phyloP scores from a whole-genome alignment of 2,329 filamentous ascomycete species.

The Cladosporium velox region DNA sequence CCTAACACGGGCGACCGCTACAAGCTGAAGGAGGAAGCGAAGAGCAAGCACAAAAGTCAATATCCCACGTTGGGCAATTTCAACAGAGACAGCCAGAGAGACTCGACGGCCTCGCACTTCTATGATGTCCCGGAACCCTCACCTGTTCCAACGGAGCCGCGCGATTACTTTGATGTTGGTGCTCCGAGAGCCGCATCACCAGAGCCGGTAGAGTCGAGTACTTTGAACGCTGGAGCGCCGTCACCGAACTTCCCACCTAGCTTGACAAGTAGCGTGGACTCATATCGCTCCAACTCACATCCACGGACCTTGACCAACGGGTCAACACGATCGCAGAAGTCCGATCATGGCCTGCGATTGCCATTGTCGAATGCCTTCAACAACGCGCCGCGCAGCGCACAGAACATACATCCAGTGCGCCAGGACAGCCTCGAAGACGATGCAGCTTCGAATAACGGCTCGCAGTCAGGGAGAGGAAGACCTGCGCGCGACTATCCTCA shows the following conservation, averaged over 20 bases:
- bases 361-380: constrained; percentile 43
- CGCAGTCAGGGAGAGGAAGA: constrained; percentile 55
- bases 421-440: constrained; percentile 66
- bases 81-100: constrained; percentile 19
- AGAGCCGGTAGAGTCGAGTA: constrained; percentile 46
- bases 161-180: constrained; percentile 45
- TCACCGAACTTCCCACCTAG: constrained; percentile 43
- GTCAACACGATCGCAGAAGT: constrained; percentile 36
- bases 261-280: constrained; percentile 39
- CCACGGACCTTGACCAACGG: constrained; percentile 45
- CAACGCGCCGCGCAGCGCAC: constrained; percentile 43
- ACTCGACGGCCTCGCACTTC: constrained; percentile 13
- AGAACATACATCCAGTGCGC: constrained; percentile 50
- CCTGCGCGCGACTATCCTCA: constrained; percentile 79
- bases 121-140: constrained; percentile 15
- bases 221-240: constrained; percentile 45
- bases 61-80: constrained; percentile 37
- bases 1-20: constrained; percentile 27
- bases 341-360: constrained; percentile 32
- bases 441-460: constrained; percentile 56
- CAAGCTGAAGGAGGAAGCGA: constrained; percentile 37
- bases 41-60: constrained; percentile 37
- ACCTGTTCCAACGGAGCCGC: constrained; percentile 24
- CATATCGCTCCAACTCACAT: constrained; percentile 40
- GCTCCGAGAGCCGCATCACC: constrained; percentile 49